A percentile compares a stretch with the other conserved stretches of the same genome.
Evolutionary conservation across 495 filamentous ascomycete species (phyloP).

Genomic region (Ramalina peruviana): DNA sequence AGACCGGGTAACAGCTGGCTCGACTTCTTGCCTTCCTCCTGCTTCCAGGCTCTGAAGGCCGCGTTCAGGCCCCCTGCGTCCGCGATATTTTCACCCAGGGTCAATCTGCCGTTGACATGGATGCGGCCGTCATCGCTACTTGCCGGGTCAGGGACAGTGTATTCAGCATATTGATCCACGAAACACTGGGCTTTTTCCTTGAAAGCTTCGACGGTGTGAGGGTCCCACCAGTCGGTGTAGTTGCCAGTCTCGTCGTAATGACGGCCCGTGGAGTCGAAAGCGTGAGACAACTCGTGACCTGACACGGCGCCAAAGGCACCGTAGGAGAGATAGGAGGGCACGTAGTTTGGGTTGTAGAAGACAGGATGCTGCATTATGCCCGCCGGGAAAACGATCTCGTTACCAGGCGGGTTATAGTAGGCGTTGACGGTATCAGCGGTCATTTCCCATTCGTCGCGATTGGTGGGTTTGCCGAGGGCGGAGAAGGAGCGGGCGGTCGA

Average conservation of each 20-base stretch:
- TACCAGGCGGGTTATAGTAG: constrained; percentile 49
- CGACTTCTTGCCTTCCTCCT: constrained; percentile 34
- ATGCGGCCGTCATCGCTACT: constrained; percentile 29
- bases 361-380: constrained; percentile 60
- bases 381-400: constrained; percentile 59
- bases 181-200: constrained; percentile 54
- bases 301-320: constrained; percentile 58
- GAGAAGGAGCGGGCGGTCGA: constrained; percentile 38
- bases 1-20: constrained; percentile 50
- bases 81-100: constrained; percentile 63
- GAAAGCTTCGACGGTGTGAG: constrained; percentile 47
- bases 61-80: constrained; percentile 59
- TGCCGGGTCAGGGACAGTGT: constrained; percentile 37
- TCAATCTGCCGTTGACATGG: constrained; percentile 54
- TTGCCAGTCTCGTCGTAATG: constrained; percentile 56
- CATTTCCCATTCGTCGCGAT: constrained; percentile 51
- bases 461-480: constrained; percentile 43
- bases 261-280: constrained; percentile 56
- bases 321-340: constrained; percentile 54
- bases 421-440: constrained; percentile 48
- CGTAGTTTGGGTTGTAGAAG: constrained; percentile 40
- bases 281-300: constrained; percentile 61
- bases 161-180: constrained; percentile 52
- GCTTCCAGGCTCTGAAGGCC: constrained; percentile 54
- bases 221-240: constrained; percentile 58